Conservation (phyloP, 176 grass and related monocot genomes). For the Poa pratensis region DNA sequence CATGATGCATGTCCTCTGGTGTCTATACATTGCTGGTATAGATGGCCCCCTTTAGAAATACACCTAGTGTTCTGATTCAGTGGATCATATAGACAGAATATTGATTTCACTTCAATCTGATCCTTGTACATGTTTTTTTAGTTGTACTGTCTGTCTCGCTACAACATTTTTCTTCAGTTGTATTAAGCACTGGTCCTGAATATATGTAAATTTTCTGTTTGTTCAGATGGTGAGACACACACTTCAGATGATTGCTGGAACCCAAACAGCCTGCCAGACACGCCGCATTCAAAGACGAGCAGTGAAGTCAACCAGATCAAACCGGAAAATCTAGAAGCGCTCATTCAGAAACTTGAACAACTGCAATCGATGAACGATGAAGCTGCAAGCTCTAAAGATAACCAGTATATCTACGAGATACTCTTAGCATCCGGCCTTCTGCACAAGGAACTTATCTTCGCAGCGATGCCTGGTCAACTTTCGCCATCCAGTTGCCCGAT, state of each 20-base stretch:
- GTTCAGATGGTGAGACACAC: constrained; percentile 74
- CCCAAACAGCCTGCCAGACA: constrained; percentile 64
- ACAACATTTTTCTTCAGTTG: constrained; percentile 5
- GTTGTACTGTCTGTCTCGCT: constrained; percentile 25
- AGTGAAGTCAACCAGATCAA: constrained; percentile 71
- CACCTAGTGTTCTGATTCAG: constrained; percentile 43
- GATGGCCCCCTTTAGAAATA: constrained; percentile 49
- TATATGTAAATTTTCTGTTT: constrained; percentile 34
- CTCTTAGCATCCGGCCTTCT: constrained; percentile 74
- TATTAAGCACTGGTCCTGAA: constrained; percentile 44
- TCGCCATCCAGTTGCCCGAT: constrained; percentile 54
- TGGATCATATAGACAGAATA: constrained; percentile 26
- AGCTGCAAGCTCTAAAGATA: constrained; percentile 58
- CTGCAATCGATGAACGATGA: constrained; percentile 67
- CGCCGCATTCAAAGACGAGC: constrained; percentile 61
- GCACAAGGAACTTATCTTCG: constrained; percentile 53
- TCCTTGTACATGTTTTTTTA: constrained; percentile 29
- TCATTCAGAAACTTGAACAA: constrained; percentile 76
- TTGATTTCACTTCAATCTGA: constrained; percentile 36
- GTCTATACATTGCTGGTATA: constrained; percentile 53
- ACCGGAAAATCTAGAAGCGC: constrained; percentile 65
- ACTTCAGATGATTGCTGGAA: constrained; percentile 86
- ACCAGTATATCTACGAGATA: constrained; percentile 88
- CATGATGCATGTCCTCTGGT: constrained; percentile 58
- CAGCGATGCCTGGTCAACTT: constrained; percentile 48